Evolutionary conservation across 2,329 filamentous ascomycete genomes (phyloP).

Genomic region (Aspergillus arachidicola): DNA sequence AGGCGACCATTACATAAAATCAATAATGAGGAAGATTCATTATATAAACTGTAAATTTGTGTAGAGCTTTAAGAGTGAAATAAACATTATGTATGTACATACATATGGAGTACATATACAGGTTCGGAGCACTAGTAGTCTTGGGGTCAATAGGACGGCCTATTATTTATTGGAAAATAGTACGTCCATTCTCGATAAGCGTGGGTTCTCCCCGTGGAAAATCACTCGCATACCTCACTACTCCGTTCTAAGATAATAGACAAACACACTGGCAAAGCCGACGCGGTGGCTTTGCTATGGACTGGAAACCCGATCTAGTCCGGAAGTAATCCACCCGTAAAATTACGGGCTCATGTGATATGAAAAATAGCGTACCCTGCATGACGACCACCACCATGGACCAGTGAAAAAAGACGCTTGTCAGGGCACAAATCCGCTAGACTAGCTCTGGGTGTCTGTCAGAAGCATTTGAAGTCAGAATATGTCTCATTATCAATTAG

Average conservation of each 20-base stretch:
- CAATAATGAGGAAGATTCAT: background rate
- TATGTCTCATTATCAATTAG: conserved; percentile 8
- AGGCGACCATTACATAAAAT: background rate
- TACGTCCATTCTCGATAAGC: background rate
- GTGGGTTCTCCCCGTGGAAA: background rate
- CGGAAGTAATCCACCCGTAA: conserved; percentile 8
- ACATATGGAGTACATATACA: background rate
- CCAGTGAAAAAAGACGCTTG: background rate
- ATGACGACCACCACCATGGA: background rate
- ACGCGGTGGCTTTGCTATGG: background rate
- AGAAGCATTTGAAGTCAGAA: background rate
- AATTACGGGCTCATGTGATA: conserved; percentile 11
- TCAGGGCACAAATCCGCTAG: background rate
- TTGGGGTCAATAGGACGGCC: background rate
- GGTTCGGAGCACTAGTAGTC: background rate
- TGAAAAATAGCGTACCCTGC: conserved; percentile 7
- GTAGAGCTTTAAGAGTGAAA: background rate
- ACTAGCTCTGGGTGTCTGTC: background rate
- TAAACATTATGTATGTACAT: background rate
- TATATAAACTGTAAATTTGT: background rate
- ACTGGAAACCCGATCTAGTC: conserved; percentile 5
- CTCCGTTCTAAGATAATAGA: background rate
- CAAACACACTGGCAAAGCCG: background rate
- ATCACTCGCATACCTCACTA: conserved; percentile 2
- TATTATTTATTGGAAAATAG: background rate